Evolutionary conservation across 2,329 filamentous ascomycete species (phyloP).

Genomic region (Ophiosphaerella herpotricha): DNA sequence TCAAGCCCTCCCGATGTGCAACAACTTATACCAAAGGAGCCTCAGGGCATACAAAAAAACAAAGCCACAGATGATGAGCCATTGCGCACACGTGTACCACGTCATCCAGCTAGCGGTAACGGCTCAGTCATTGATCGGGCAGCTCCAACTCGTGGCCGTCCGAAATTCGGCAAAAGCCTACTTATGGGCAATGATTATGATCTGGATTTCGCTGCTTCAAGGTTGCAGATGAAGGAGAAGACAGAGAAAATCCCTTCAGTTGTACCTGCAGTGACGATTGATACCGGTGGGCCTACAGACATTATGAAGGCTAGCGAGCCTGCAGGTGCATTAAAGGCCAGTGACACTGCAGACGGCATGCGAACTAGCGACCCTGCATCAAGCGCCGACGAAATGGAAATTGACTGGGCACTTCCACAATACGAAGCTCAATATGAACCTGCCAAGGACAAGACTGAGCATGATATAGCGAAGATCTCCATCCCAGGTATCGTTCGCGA

Average conservation of each 20-base stretch:
- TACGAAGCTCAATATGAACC: conserved; percentile 21
- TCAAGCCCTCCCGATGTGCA: too few relatives aligned
- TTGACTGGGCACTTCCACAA: conserved; percentile 24
- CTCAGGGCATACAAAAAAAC: background rate
- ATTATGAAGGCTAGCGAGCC: too few relatives aligned
- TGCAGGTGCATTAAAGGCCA: too few relatives aligned
- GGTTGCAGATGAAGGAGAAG: conserved; percentile 4
- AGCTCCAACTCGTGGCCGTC: background rate
- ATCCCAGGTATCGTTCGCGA: conserved; percentile 45
- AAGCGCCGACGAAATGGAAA: background rate
- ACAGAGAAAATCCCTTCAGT: background rate
- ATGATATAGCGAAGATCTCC: conserved; percentile 38
- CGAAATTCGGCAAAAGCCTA: background rate
- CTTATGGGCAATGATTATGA: background rate
- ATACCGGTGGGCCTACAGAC: too few relatives aligned
- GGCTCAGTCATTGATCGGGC: conserved; percentile 2
- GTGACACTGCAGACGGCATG: too few relatives aligned
- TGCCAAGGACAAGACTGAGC: conserved; percentile 8
- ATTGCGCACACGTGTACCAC: conserved; percentile 12
- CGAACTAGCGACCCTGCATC: background rate
- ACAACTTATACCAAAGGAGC: too few relatives aligned
- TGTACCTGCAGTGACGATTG: too few relatives aligned
- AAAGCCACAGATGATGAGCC: conserved; percentile 22
- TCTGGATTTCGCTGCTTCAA: background rate
- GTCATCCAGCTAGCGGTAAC: conserved; percentile 9